Evolutionary conservation across 1,284 basidiomycete species (phyloP).

Genomic region (Ustilago vetiveriae): DNA sequence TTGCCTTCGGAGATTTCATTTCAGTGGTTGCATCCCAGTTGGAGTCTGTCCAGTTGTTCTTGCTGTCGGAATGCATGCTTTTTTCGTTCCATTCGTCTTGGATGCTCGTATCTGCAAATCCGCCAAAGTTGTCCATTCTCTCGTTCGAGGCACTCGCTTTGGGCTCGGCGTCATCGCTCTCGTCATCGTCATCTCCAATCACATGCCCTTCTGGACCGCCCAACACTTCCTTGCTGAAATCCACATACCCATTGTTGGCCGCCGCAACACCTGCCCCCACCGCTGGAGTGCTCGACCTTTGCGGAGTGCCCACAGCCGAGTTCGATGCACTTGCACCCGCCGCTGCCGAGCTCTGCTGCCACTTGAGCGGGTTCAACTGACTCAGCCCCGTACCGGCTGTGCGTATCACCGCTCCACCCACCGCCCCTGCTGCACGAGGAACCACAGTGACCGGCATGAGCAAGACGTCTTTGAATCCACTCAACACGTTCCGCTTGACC

Average conservation of each 20-base stretch:
- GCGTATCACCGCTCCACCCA: conserved; percentile 67
- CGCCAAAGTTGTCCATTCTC: conserved; percentile 4
- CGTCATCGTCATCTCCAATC: conserved; percentile 30
- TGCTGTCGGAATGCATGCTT: conserved; percentile 2
- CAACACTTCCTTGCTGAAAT: conserved; percentile 48
- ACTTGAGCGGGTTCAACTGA: conserved; percentile 53
- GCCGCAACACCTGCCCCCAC: not conserved
- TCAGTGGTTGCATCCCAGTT: conserved; percentile 6
- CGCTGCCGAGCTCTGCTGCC: conserved; percentile 40
- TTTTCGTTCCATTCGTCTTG: conserved; percentile 44
- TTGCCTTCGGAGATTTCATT: no score
- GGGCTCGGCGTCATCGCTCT: conserved; percentile 33
- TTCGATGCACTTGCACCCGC: conserved; percentile 4
- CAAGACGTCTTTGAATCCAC: conserved; percentile 88
- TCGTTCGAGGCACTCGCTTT: conserved; percentile 2
- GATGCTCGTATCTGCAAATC: conserved; percentile 1
- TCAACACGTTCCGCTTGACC: conserved; percentile 89
- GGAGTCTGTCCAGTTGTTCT: conserved; percentile 8
- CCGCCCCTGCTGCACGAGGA: conserved; percentile 79
- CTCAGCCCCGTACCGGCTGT: conserved; percentile 54
- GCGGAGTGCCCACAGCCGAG: conserved; percentile 14
- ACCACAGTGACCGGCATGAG: conserved; percentile 94
- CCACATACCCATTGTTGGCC: conserved; percentile 49
- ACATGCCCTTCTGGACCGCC: conserved; percentile 36
- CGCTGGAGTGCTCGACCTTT: conserved; percentile 10